These are phyloP conservation scores for Glycine latifolia DNA, from an alignment of 306 rosid species.

Conservation along the genomic window DNA sequence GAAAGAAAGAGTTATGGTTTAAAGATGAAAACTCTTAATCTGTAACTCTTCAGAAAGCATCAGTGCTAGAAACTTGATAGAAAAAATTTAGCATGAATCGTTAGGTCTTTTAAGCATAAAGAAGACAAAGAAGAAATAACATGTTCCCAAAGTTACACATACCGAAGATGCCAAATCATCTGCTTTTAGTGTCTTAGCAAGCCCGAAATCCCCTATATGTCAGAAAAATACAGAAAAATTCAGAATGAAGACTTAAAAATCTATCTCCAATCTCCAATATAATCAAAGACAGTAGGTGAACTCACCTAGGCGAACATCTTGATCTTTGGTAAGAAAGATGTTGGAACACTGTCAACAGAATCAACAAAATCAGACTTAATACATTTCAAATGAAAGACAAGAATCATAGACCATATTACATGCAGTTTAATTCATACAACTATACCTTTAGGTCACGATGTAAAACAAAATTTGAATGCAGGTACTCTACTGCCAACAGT, in stretches of 20 bases:
- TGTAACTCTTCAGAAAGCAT: slow-evolving; percentile 7
- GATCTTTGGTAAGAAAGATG: slow-evolving; percentile 97
- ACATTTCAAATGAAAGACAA: slow-evolving; percentile 9
- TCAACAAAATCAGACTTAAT: slow-evolving; percentile 44
- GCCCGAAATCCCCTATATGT: slow-evolving; percentile 90
- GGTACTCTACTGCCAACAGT: slow-evolving; percentile 91
- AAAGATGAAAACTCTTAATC: slow-evolving; percentile 12
- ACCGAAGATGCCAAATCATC: slow-evolving; percentile 99
- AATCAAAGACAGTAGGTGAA: slow-evolving; percentile 41
- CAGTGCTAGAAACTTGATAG: slow-evolving; percentile 22
- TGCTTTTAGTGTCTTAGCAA: slow-evolving; percentile 95
- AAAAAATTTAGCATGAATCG: slow-evolving; percentile 15
- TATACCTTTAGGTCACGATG: slow-evolving; percentile 97
- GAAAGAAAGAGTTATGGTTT: slow-evolving; percentile 1
- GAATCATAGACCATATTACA: background rate
- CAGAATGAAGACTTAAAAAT: slow-evolving; percentile 38
- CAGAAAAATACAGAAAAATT: slow-evolving; percentile 45
- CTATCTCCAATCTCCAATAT: slow-evolving; percentile 20
- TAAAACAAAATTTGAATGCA: slow-evolving; percentile 86
- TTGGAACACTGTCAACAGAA: slow-evolving; percentile 85
- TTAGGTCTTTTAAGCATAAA: background rate
- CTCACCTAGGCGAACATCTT: slow-evolving; percentile 96
- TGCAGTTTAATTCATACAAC: slow-evolving; percentile 18
- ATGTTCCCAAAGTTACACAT: slow-evolving; percentile 51
- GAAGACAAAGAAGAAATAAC: slow-evolving; percentile 22